These are phyloP conservation scores for Pilaira anomala DNA, from an alignment of 192 early-diverging fungal genomes.

Conservation along the genomic window DNA sequence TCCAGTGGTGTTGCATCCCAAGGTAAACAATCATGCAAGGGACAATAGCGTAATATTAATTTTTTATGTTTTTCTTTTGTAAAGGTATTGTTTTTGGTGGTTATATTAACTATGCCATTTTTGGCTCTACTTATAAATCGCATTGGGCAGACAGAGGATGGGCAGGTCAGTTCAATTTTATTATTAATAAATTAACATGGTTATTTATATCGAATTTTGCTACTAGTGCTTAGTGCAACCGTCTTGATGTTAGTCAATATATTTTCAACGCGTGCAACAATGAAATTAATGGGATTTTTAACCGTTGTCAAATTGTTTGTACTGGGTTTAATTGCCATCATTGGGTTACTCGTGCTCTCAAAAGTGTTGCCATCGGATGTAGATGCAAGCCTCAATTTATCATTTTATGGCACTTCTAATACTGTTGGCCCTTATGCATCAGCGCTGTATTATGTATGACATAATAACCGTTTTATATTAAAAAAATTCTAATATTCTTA, in stretches of 20 bases:
- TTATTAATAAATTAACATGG: neutral
- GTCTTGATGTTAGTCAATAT: conserved; percentile 24
- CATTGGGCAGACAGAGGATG: conserved; percentile 26
- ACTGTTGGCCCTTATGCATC: conserved; percentile 30
- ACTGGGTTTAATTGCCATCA: conserved; percentile 13
- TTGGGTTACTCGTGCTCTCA: conserved; percentile 17
- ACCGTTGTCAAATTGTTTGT: conserved; percentile 28
- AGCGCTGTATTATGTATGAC: conserved; percentile 27
- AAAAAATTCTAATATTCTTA: neutral
- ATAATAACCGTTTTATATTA: neutral
- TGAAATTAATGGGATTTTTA: conserved; percentile 23
- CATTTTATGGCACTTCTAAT: conserved; percentile 25
- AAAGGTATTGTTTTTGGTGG: conserved; percentile 32
- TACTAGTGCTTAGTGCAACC: conserved; percentile 23
- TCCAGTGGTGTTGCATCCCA: conserved; percentile 18
- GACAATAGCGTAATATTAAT: neutral
- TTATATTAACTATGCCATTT: conserved; percentile 27
- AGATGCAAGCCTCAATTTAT: conserved; percentile 20
- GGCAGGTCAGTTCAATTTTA: conserved; percentile 23
- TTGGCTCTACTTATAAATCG: conserved; percentile 11
- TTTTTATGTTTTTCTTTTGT: neutral
- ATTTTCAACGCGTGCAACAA: conserved; percentile 3
- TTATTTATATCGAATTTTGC: neutral
- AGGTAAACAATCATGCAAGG: conserved; percentile 1
- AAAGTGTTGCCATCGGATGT: conserved; percentile 12